Evolutionary conservation across 2,329 filamentous ascomycete species (phyloP).

Genomic region (Cercospora sp.): DNA sequence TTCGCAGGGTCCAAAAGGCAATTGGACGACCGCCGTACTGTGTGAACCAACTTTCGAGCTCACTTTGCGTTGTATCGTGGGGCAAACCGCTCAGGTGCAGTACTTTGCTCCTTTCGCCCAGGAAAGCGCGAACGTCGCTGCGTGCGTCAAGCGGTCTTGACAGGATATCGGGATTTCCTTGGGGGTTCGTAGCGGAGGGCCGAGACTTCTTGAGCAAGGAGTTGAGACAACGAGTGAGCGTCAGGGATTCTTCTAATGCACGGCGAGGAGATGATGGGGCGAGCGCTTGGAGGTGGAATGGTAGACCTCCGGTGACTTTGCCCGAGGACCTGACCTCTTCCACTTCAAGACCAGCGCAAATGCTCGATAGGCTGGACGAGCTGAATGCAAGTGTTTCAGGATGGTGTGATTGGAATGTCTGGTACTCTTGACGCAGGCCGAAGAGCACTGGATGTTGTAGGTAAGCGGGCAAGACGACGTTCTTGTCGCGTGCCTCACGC

Average conservation of each 20-base stretch:
- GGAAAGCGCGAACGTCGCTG: constrained; percentile 92
- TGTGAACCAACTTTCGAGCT: constrained; percentile 99
- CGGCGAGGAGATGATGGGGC: constrained; percentile 92
- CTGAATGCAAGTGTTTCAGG: constrained; percentile 96
- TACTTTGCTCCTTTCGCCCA: constrained; percentile 95
- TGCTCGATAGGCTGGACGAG: constrained; percentile 92
- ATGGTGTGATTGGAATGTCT: constrained; percentile 97
- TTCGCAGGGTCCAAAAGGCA: constrained; percentile 97
- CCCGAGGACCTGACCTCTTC: constrained; percentile 97
- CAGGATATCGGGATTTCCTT: constrained; percentile 92
- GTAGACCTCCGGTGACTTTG: constrained; percentile 97
- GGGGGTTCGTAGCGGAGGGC: constrained; percentile 60
- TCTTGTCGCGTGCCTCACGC: constrained; percentile 96
- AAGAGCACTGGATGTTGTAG: constrained; percentile 97
- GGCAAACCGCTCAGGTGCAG: constrained; percentile 96
- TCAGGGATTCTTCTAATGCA: constrained; percentile 97
- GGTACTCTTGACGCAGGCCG: constrained; percentile 94
- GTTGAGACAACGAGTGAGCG: constrained; percentile 85
- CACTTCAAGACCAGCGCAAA: constrained; percentile 96
- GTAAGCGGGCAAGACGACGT: constrained; percentile 92
- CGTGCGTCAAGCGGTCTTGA: constrained; percentile 95
- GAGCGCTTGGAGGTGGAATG: constrained; percentile 94
- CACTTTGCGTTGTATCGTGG: constrained; percentile 97
- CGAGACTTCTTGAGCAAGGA: constrained; percentile 96
- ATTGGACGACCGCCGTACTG: constrained; percentile 97